Evolutionary conservation across 2,329 filamentous ascomycete genomes (phyloP).

Genomic region (Botrytis squamosa): DNA sequence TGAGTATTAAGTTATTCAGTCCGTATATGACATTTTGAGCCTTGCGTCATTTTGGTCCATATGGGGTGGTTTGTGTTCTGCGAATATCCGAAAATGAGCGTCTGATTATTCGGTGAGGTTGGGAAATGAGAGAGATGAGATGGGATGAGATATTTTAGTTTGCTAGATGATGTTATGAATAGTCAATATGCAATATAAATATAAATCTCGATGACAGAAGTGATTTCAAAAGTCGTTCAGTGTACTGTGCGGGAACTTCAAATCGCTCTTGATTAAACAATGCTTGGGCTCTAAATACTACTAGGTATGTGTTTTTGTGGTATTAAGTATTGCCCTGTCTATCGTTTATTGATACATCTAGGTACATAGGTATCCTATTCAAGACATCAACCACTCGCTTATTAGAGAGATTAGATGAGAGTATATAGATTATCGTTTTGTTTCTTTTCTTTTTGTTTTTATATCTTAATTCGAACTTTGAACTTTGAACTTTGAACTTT

Average conservation of each 20-base stretch:
- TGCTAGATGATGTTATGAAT: constrained; percentile 19
- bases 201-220: background rate
- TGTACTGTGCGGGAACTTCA: background rate
- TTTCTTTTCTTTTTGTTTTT: background rate
- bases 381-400: background rate
- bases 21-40: constrained; percentile 12
- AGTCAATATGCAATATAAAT: constrained; percentile 6
- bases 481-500: too few relatives aligned
- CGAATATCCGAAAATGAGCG: constrained; percentile 22
- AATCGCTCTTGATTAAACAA: background rate
- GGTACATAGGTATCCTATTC: too few relatives aligned
- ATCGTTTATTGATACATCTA: background rate
- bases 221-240: too few relatives aligned
- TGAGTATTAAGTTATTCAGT: constrained; percentile 37
- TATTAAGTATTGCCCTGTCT: background rate
- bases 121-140: constrained; percentile 4
- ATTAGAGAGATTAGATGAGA: background rate
- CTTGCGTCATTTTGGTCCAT: constrained; percentile 16
- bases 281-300: background rate
- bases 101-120: constrained; percentile 18
- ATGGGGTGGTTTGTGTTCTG: constrained; percentile 20
- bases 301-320: background rate
- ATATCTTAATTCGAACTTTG: background rate
- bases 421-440: background rate
- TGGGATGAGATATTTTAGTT: constrained; percentile 8